Base-by-base conservation (phyloP, 768 basidiomycete species). In the Leccinum barrowsii region DNA sequence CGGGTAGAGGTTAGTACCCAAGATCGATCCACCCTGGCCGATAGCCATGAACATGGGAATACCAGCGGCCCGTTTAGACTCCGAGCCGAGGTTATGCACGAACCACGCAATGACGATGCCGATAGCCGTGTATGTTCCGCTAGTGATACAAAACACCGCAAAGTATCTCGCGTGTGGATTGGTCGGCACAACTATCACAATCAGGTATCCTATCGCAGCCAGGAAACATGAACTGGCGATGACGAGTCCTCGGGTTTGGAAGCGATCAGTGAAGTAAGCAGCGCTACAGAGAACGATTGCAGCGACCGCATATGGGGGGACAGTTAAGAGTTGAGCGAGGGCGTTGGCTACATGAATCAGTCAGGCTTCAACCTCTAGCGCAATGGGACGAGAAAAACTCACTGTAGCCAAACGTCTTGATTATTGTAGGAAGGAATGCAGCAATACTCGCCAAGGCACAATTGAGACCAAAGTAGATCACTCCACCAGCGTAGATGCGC, bases 351-450 rank as follows among this genome's bases (percentile, higher is more conserved):
- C 47, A 24, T 28, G 12, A 15, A 30, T 49, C 4, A 17, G 26
- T 52, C 35, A 37, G 32, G 2, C 22, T 40, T 34, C 5, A 5
- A n/a, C 17, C 2, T 4, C 10, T 4, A 32, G 15, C 19, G 3
- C 1, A 15, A 15, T 2, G n/a, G 50, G 3, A 54, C 37, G n/a
- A 47, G 34, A 42, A 42, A 42, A 26, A 75, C 88, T 50, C 56
- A 90, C 89, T 82, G 63, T 80, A 85, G 34, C 88, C 88, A 56
- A 92, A 84, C 0, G 86, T 89, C 46, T 76, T 78, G 47, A 93
- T 83, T 65, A 93, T 90, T 2, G 90, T 92, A 2, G 92, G 92
- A 55, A 94, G 74, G 75, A 94, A 94, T 0, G 90, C 89, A 22
- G 86, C 85, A 35, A 87, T 87, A 8, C 90, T 88, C n/a, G 88